Conservation (phyloP, 129 eudicot species). For the Tanacetum coccineum region DNA sequence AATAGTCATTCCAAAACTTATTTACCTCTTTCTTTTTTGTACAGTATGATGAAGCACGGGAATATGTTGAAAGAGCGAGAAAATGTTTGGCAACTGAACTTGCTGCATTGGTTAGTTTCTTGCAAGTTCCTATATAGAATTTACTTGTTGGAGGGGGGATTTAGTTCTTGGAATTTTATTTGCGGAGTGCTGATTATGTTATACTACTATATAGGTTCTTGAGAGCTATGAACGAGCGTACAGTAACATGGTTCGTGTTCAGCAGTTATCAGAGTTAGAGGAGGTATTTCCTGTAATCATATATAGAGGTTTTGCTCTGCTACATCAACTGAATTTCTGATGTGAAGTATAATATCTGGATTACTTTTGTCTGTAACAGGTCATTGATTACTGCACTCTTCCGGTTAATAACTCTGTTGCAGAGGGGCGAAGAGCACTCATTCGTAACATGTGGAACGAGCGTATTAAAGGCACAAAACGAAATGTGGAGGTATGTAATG, state of each 20-base stretch:
- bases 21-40: conserved; percentile 1
- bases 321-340: neutral
- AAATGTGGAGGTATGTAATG: conserved; percentile 69
- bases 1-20: conserved; percentile 6
- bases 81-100: conserved; percentile 96
- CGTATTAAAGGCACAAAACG: conserved; percentile 93
- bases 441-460: conserved; percentile 98
- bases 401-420: conserved; percentile 73
- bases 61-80: conserved; percentile 95
- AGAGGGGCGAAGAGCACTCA: conserved; percentile 84
- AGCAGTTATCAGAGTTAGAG: conserved; percentile 92
- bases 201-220: conserved; percentile 61
- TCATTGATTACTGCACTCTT: conserved; percentile 89
- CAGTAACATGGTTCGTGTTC: conserved; percentile 97
- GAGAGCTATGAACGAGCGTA: conserved; percentile 99
- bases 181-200: conserved; percentile 17
- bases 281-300: conserved; percentile 55
- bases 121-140: too few species aligned
- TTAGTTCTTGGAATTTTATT: conserved; percentile 1
- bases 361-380: conserved; percentile 42
- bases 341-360: neutral
- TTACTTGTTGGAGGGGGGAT: neutral
- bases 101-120: conserved; percentile 87
- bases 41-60: conserved; percentile 97
- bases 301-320: conserved; percentile 1